Base-by-base conservation (phyloP, 2,329 filamentous ascomycete genomes). In the Helicocarpus griseus region DNA sequence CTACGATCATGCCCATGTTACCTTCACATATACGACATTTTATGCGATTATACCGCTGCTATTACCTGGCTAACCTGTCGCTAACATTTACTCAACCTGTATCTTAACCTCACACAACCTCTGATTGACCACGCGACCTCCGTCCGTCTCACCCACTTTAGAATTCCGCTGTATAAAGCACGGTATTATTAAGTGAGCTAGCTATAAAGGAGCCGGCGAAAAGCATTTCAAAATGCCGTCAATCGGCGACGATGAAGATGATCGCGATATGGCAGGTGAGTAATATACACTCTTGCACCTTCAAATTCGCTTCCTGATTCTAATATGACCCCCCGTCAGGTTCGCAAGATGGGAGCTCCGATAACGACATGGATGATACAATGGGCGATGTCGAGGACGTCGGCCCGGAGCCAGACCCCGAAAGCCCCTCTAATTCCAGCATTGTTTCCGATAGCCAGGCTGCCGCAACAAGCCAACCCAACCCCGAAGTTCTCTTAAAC, bases 281-380 rank as follows among this genome's bases (percentile, higher is more conserved):
- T 19, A 38, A 14, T 48, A 22, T 39, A 11, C 0, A 33, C 13
- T n/a, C 40, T 22, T 22, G n/a, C 38, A 13, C 19, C 22, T 45
- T 33, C 17, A 41, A 41, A 35, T 43, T 26, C 35, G 26, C 19
- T 5, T 35, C 28, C 14, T 17, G 14, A 8, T 24, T 40, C 48
- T 50, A 35, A 50, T 31, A 29, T 40, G 14, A 19, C 43, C 45
- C 53, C n/a, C 21, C 51, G n/a, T 22, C 59, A 71, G 70, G 68
- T n/a, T 75, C 73, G 40, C 72, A 70, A 60, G 71, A 74, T 57
- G 72, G 69, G 52, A 73, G 69, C 58, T 75, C 72, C 26, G 73
- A 76, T 53, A 74, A 75, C 48, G 73, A 75, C 50, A 66, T 67
- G 53, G 72, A 74, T 24, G 72, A 74, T 36, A 66, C 66, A 26